Evolutionary conservation across 1,139 yeast genomes (phyloP), one percentile per base, ranked within the genome.

Genomic region (Debaryomyces nepalensis): DNA sequence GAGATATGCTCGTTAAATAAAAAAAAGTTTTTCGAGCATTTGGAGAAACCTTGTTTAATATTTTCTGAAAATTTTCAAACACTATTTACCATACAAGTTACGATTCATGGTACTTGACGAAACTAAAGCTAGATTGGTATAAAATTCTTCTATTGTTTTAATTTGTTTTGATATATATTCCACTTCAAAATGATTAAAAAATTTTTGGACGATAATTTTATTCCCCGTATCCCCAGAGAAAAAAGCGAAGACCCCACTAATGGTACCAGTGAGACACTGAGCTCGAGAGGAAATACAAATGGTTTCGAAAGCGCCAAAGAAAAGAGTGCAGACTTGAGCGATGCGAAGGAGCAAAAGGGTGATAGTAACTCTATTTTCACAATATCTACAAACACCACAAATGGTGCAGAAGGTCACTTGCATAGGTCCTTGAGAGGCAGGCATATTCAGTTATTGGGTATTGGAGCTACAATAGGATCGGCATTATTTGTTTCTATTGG

Each of bases 401-500:
- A 44, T 8, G 54, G 42, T 5, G 47, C 42, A 19, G 42, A 33
- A 8, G 53, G 52, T 38, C 33, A 37, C 2, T 44, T 60, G 8
- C 63, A 60, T 38, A 39, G 65, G 11, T 49, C 56, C 3, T 51
- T 61, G 38, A 48, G 51, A 38, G 54, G 64, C 20, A 59, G 79
- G 50, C 81, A 75, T 54, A 70, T 75, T 37, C 78, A 75, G 52
- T 63, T 75, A 47, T 67, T 75, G 39, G 79, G 77, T 18, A 73
- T 75, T 37, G 77, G 78, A 36, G 79, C 79, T 4, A 69, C 77
- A 41, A 74, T 75, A 44, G 81, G 81, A 24, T 73, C 75, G 1
- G 76, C 70, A 5, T 54, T 72, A 33, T 72, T 72, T 44, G 75
- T 72, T 26, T 61, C 72, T 32, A 64, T 71, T 15, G 74, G 76